Base-by-base conservation (phyloP, 2,329 filamentous ascomycete species). In the Apiospora rasikravindrae region DNA sequence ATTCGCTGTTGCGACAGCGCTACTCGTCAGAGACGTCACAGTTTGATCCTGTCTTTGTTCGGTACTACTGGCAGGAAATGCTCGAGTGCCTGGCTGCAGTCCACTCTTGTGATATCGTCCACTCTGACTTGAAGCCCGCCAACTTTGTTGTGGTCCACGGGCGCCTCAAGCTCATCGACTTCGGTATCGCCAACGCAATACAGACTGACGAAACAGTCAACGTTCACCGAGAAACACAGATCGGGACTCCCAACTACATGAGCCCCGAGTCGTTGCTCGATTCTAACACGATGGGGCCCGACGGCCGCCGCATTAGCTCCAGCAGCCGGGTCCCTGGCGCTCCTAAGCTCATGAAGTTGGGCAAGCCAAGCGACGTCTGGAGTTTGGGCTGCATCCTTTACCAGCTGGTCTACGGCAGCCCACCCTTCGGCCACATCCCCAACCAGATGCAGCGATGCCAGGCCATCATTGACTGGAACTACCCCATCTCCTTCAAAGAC, bases 11-110 rank as follows among this genome's bases (percentile, higher is more conserved):
- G 75, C 92, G 91, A 47, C 89, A 91, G 75, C 90, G 91, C 13
- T 85, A 94, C 77, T 94, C 91, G 78, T 89, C 87, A 0, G 92
- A 95, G 73, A 90, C 93, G 70, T 90, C 93, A 51, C 89, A 88
- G 73, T 92, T 99, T 73, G 96, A 99, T 80, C 88, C 94, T 1
- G 93, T 93, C 70, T 98, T 98, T 81, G 94, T 96, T 16, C 93
- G 96, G n/a, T 97, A 94, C 83, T 98, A 98, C 86, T 99, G 96
- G 96, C 96, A 97, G 82, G 96, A 99, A 83, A 99, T 99, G 96
- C 91, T 99, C 24, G 95, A 98, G 81, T 98, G 96, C 80, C 90
- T 99, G 7, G 90, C 94, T 76, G 90, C 96, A 0, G 95, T 99
- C 0, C 96, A 99, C 80, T 89, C 93, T 16, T 88, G 92, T 80